phyloP scores from a whole-genome alignment of 2,329 filamentous ascomycete species.

The Endocalyx cinctus region DNA sequence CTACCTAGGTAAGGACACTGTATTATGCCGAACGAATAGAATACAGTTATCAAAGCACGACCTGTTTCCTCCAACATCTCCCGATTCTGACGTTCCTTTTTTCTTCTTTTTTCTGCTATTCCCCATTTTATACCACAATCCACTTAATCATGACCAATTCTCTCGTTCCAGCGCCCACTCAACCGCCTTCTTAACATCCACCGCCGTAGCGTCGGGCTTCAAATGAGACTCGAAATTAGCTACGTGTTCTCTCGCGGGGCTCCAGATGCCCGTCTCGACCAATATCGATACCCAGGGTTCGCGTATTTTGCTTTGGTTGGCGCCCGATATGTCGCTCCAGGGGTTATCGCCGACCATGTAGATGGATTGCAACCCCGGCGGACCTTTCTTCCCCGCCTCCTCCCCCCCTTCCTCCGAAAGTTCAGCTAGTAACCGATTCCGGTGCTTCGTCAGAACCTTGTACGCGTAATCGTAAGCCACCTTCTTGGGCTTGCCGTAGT shows the following conservation, averaged over 20 bases:
- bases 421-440: slow-evolving; percentile 44
- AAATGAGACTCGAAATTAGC: slow-evolving; percentile 54
- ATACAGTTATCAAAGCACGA: no score
- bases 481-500: slow-evolving; percentile 78
- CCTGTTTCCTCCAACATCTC: no score
- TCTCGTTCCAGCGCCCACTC: slow-evolving; percentile 66
- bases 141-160: no score
- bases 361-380: slow-evolving; percentile 58
- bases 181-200: slow-evolving; percentile 74
- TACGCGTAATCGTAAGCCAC: slow-evolving; percentile 83
- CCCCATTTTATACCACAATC: no score
- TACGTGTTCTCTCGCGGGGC: slow-evolving; percentile 31
- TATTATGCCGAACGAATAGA: no score
- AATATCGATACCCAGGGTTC: slow-evolving; percentile 75
- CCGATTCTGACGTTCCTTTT: no score
- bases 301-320: slow-evolving; percentile 65
- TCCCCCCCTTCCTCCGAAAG: no score
- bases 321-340: slow-evolving; percentile 84
- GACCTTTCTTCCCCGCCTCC: slow-evolving; percentile 7
- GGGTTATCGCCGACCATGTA: slow-evolving; percentile 96
- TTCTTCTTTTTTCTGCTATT: no score
- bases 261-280: slow-evolving; percentile 77
- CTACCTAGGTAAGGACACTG: no score
- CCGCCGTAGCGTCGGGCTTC: slow-evolving; percentile 60
- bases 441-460: slow-evolving; percentile 60